Percentiles rank a stretch among this genome's conserved stretches.
Conservation (phyloP, 208 protist species). For the Leishmania arabica region DNA sequence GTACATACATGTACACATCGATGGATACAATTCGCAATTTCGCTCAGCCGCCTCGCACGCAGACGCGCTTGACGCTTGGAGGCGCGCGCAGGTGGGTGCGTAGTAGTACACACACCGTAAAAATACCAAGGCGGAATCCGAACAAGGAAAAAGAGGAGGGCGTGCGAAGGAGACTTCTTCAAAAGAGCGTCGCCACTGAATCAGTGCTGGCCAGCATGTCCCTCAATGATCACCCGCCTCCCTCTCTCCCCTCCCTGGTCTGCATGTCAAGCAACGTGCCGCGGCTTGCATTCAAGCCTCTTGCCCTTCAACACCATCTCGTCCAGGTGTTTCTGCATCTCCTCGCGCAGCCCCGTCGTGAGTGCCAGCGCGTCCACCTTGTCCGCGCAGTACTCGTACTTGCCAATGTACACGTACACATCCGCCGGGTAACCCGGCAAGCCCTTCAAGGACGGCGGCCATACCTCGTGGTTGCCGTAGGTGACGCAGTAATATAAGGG, state of each 20-base stretch:
- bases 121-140: background rate
- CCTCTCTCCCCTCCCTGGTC: background rate
- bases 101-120: background rate
- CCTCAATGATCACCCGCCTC: background rate
- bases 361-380: no score
- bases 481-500: constrained; percentile 78
- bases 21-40: background rate
- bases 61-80: background rate
- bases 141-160: background rate
- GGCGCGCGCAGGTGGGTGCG: background rate
- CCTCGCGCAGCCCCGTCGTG: constrained; percentile 48
- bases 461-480: constrained; percentile 84
- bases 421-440: constrained; percentile 79
- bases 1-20: background rate
- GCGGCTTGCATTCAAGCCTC: constrained; percentile 41
- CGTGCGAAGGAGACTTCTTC: background rate
- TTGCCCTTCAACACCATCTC: constrained; percentile 55
- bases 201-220: background rate
- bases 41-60: background rate
- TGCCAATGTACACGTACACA: constrained; percentile 78
- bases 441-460: constrained; percentile 51
- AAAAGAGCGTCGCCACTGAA: background rate
- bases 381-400: constrained; percentile 39
- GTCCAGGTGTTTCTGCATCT: constrained; percentile 77
- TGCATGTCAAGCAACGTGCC: constrained; percentile 23